These are phyloP conservation scores for Fusarium veterinarium DNA, from an alignment of 2,329 filamentous ascomycete genomes.

Conservation along the genomic window DNA sequence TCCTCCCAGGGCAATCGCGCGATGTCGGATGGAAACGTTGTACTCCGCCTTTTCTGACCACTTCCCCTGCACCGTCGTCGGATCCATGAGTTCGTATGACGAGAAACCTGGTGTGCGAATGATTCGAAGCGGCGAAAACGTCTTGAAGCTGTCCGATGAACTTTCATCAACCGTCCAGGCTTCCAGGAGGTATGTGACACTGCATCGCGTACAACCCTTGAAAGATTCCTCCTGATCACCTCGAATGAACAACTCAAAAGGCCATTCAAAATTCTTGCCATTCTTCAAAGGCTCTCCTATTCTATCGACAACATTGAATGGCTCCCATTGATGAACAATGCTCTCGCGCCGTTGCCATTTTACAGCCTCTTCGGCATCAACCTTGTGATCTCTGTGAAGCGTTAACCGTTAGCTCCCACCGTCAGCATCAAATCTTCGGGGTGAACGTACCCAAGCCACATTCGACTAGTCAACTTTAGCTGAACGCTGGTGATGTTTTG, in stretches of 20 bases:
- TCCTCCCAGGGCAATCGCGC: neutral
- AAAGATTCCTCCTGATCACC: slow-evolving; percentile 7
- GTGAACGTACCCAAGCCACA: slow-evolving; percentile 13
- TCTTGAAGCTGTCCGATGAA: neutral
- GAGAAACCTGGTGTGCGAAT: neutral
- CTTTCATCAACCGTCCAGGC: neutral
- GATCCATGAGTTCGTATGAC: slow-evolving; percentile 19
- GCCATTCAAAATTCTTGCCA: neutral
- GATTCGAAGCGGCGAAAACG: neutral
- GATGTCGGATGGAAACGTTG: neutral
- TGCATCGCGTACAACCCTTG: slow-evolving; percentile 5
- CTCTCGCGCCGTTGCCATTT: slow-evolving; percentile 6
- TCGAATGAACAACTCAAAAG: neutral
- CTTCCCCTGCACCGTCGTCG: neutral
- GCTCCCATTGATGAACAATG: neutral
- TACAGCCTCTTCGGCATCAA: neutral
- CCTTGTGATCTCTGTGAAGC: neutral
- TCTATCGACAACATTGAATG: neutral
- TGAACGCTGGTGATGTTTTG: neutral
- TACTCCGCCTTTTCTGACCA: slow-evolving; percentile 4
- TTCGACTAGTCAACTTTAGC: neutral
- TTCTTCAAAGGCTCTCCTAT: accelerated
- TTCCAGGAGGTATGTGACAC: neutral
- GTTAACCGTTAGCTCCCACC: neutral
- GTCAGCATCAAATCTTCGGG: accelerated